phyloP scores from a whole-genome alignment of 2,329 filamentous ascomycete genomes.

The Zarea fungicola region DNA sequence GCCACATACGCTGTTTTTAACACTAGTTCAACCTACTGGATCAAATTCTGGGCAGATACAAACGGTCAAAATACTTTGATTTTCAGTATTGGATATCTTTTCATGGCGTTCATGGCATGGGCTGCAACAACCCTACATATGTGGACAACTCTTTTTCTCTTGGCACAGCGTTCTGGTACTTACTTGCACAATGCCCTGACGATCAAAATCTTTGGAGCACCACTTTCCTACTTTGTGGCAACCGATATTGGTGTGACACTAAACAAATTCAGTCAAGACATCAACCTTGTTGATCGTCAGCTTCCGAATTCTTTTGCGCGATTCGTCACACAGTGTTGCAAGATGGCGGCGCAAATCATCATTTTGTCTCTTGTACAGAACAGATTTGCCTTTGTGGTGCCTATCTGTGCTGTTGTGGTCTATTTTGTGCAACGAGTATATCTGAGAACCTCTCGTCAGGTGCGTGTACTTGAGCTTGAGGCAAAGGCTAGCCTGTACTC shows the following conservation, averaged over 20 bases:
- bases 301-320: constrained; percentile 28
- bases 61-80: constrained; percentile 18
- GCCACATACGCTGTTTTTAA: constrained; percentile 29
- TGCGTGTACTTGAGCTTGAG: constrained; percentile 51
- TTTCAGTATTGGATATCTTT: constrained; percentile 33
- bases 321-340: constrained; percentile 29
- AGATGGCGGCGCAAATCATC: constrained; percentile 37
- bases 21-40: constrained; percentile 33
- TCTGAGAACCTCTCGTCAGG: constrained; percentile 50
- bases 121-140: constrained; percentile 23
- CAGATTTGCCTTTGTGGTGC: constrained; percentile 39
- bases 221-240: constrained; percentile 33
- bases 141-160: constrained; percentile 25
- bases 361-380: constrained; percentile 38
- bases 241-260: constrained; percentile 35
- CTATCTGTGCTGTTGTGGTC: constrained; percentile 23
- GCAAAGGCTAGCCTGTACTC: constrained; percentile 43
- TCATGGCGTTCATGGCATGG: constrained; percentile 30
- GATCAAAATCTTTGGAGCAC: constrained; percentile 22
- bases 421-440: constrained; percentile 24
- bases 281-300: constrained; percentile 34
- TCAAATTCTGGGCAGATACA: constrained; percentile 35
- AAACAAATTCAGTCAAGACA: constrained; percentile 39
- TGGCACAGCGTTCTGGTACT: constrained; percentile 33
- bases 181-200: constrained; percentile 18